Evolutionary conservation across 2,329 filamentous ascomycete genomes (phyloP).

Genomic region (Colletotrichum aenigma): DNA sequence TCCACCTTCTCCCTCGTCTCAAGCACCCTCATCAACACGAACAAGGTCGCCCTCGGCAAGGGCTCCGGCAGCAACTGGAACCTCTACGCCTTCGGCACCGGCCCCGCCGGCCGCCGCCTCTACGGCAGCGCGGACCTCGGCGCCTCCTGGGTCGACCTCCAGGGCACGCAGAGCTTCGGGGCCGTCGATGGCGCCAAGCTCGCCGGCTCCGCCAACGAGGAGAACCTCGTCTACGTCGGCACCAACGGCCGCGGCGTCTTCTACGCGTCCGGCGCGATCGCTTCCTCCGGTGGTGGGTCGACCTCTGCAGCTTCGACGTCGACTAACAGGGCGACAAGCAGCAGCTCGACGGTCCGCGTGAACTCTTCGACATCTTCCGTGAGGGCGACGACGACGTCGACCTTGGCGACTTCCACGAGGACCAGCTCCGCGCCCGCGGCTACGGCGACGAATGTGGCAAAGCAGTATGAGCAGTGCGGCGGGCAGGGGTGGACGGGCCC

Average conservation of each 20-base stretch:
- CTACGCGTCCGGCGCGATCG: conserved; percentile 24
- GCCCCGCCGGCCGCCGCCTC: conserved; percentile 43
- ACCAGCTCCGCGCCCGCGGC: conserved; percentile 7
- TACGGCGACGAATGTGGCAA: conserved; percentile 11
- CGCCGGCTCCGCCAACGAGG: conserved; percentile 49
- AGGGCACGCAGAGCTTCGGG: conserved; percentile 53
- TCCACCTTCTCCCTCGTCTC: conserved; percentile 47
- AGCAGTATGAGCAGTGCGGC: conserved; percentile 42
- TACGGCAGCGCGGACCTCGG: conserved; percentile 51
- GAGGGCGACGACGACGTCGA: not conserved
- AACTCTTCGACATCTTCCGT: not conserved
- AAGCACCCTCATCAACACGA: conserved; percentile 39
- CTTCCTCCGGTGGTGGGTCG: conserved; percentile 2
- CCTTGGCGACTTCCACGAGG: not conserved
- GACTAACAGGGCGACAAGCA: not conserved
- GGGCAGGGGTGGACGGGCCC: conserved; percentile 40
- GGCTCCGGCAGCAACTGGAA: conserved; percentile 46
- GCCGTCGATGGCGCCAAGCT: conserved; percentile 42
- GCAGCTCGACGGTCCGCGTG: not conserved
- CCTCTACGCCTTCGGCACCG: conserved; percentile 51
- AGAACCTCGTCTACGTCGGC: conserved; percentile 52
- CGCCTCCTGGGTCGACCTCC: conserved; percentile 50
- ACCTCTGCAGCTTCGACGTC: not conserved
- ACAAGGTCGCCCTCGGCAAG: conserved; percentile 48
- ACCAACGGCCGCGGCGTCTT: conserved; percentile 55